phyloP scores from a whole-genome alignment of 1,284 basidiomycete species.

The Anthracocystis setariae region DNA sequence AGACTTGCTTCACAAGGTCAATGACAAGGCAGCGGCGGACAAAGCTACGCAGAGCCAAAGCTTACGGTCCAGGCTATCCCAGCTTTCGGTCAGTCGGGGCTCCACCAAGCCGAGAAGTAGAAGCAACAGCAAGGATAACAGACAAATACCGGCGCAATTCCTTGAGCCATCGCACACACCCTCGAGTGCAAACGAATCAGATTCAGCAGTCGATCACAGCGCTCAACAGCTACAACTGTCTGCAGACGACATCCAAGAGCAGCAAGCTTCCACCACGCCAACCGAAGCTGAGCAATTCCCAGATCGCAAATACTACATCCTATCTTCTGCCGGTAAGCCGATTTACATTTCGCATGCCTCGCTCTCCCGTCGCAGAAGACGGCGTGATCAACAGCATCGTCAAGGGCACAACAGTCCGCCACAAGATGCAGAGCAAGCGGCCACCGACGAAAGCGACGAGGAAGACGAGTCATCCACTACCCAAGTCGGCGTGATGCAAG shows the following conservation, averaged over 20 bases:
- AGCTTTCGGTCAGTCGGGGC: slow-evolving; percentile 29
- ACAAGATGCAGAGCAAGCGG: not conserved
- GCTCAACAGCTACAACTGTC: not conserved
- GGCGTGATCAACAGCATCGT: slow-evolving; percentile 11
- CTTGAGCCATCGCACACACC: not conserved
- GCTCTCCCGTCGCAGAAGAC: slow-evolving; percentile 18
- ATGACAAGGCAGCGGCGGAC: slow-evolving; percentile 37
- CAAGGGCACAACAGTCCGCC: not conserved
- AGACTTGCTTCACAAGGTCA: slow-evolving; percentile 40
- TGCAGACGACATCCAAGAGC: not conserved
- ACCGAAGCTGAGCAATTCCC: slow-evolving; percentile 20
- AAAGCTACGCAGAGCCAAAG: slow-evolving; percentile 13
- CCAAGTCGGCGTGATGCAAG: slow-evolving; percentile 91
- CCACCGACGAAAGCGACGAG: slow-evolving; percentile 54
- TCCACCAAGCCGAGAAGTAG: slow-evolving; percentile 20
- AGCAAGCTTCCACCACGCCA: not conserved
- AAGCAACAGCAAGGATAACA: slow-evolving; percentile 22
- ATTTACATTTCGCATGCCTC: slow-evolving; percentile 55
- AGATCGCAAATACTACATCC: slow-evolving; percentile 53
- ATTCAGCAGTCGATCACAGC: not conserved
- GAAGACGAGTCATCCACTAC: slow-evolving; percentile 76
- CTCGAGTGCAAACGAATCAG: slow-evolving; percentile 2
- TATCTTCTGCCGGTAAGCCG: slow-evolving; percentile 59
- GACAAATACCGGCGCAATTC: slow-evolving; percentile 14
- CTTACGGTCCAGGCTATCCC: slow-evolving; percentile 24